Base-by-base conservation (phyloP, 2,329 filamentous ascomycete genomes). In the Ceratocystis alfenasii region DNA sequence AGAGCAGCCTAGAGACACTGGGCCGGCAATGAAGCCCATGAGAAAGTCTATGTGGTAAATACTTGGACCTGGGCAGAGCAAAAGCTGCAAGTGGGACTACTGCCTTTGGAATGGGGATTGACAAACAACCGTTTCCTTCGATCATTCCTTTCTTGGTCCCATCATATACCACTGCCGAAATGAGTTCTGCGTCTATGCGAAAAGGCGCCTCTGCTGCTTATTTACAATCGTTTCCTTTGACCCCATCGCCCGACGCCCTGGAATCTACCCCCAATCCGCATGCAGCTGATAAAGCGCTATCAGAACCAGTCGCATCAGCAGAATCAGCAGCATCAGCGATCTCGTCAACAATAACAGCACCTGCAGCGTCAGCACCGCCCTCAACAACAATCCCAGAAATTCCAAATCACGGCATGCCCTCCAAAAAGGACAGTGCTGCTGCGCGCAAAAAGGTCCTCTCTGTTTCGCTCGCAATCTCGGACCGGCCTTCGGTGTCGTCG, bases 361-460 rank as follows among this genome's bases (percentile, higher is more conserved):
- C 22, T 48, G 36, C 45, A 5, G 17, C 30, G 28, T n/a, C 63
- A 64, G 30, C 17, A 36, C 4, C 63, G 5, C 41, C 48, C 25
- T 20, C 36, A 8, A 50, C 62, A 30, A 53, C 46, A 20, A n/a
- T 17, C 36, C 8, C 41, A 6, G 28, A 8, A 28, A 25, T n/a
- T 20, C 33, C 45, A 46, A 17, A 30, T n/a, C 41, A n/a, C 28
- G 48, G n/a, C 30, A 53, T 46, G 20, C 15, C 62, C 3, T 48
- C 62, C 5, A 33, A 17, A 63, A 46, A 63, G 50, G 44, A 48
- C 62, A 63, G 25, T 22, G 30, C 48, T n/a, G 44, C 30, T 33
- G 20, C 44, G 48, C 66, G 64, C 36, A 65, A 67, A 67, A 67
- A 65, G 50, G 63, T 66, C 20, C 50, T 66, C 5, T 66, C 66